Evolutionary conservation across 352 stramenopile genomes (phyloP), one percentile per base, ranked within the genome.

Genomic region (Phytopythium sindhum): DNA sequence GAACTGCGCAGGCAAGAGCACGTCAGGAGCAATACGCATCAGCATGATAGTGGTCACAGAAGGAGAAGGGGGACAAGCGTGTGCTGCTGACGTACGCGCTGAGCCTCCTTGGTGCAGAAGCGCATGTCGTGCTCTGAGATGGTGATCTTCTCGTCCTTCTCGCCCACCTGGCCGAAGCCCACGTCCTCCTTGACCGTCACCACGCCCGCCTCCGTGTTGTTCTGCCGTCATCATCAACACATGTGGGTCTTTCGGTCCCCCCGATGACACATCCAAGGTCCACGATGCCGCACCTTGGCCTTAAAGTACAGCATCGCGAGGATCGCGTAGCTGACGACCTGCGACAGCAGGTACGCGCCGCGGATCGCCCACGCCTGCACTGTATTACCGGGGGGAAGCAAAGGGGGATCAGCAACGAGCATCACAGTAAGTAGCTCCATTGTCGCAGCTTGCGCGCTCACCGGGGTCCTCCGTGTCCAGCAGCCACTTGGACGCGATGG

Each of bases 41-140:
- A 24, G 51, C 42, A 35, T 10, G 41, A 7, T 17, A 12, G 11
- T 42, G 37, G 11, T 5, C 5, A 64, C 19, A 47, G 33, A 26
- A 24, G 59, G 48, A 56, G 3, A 17, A 4, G 48, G 61, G 35
- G 42, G 39, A 8, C 45, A 60, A 17, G 51, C 33, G 26, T 8
- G 35, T 42, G 35, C 35, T 35, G 14, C 0, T 14, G n/a, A 76
- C 76, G 51, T 69, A 91, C 83, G 58, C 84, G 86, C 41, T 91
- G 84, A 21, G 90, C 59, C 47, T 93, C 84, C 75, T 90, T 92
- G 61, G 66, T 66, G 57, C 72, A 77, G 68, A 86, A 79, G 41
- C 86, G 83, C 69, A 88, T 80, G 71, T 93, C 84, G 65, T 94
- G 83, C 65, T 92, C 83, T n/a, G 84, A 72, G 65, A 95, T 71